Evolutionary conservation across 129 eudicot species (phyloP).

Genomic region (Helianthus tuberosus): DNA sequence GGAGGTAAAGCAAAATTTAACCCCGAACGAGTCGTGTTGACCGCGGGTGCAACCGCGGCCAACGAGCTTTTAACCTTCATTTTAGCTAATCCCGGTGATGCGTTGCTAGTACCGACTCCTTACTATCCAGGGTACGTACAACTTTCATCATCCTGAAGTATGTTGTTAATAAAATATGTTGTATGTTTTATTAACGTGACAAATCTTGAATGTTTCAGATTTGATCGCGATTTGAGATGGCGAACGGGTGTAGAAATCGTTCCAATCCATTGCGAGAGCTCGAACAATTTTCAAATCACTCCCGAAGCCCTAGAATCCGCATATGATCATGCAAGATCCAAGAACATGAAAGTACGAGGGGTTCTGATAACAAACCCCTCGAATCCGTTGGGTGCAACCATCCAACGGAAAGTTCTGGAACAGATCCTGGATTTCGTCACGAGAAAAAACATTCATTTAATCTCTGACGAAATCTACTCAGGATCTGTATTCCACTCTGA

Average conservation of each 20-base stretch:
- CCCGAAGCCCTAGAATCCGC: slow-evolving; percentile 76
- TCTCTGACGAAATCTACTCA: slow-evolving; percentile 93
- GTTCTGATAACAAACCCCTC: slow-evolving; percentile 91
- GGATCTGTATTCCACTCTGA: slow-evolving; percentile 68
- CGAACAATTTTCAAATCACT: slow-evolving; percentile 83
- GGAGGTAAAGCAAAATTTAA: slow-evolving; percentile 88
- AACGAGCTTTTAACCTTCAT: slow-evolving; percentile 93
- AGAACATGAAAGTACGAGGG: slow-evolving; percentile 71
- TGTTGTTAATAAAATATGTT: not conserved
- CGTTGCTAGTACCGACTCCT: slow-evolving; percentile 93
- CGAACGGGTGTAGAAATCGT: slow-evolving; percentile 86
- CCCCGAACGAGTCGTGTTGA: slow-evolving; percentile 78
- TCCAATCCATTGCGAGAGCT: slow-evolving; percentile 86
- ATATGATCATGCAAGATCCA: slow-evolving; percentile 55
- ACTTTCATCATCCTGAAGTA: slow-evolving; percentile 1
- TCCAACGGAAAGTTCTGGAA: slow-evolving; percentile 55
- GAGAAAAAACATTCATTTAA: slow-evolving; percentile 72
- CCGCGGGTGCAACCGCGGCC: slow-evolving; percentile 99
- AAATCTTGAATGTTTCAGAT: slow-evolving; percentile 46
- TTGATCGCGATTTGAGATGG: slow-evolving; percentile 97
- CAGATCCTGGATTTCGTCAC: slow-evolving; percentile 66
- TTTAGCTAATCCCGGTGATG: slow-evolving; percentile 90
- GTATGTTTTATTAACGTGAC: not conserved
- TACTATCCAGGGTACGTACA: slow-evolving; percentile 92
- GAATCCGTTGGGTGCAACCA: slow-evolving; percentile 87